Evolutionary conservation across 495 filamentous ascomycete species (phyloP), one percentile per base, ranked within the genome.

Genomic region (Trichoderma asperelloides): DNA sequence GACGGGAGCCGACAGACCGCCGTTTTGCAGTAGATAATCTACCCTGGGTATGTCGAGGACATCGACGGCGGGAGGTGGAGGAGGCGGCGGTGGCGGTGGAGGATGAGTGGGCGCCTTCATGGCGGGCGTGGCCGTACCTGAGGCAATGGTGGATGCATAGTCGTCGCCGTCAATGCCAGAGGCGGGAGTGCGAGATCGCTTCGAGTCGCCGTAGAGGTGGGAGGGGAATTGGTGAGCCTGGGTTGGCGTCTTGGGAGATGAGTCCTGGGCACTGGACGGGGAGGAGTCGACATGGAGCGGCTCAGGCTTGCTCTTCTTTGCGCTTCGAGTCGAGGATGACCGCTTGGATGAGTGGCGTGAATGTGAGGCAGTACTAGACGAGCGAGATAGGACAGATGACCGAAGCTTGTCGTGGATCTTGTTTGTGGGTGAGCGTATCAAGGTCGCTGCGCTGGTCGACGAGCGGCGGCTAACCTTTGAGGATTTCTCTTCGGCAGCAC

Each of bases 11-110:
- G 85, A 75, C 30, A 97, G 75, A 7, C 93, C 93, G 63, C 93
- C 93, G 76, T 96, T 86, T 67, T 91, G 90, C 68, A 97, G 80
- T 28, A 97, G 80, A 73, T 97, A 97, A 71, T 97, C 93, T 23
- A 97, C 92, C 57, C 89, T 82, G 1, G 93, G 93, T 0, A 78
- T 72, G 27, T 83, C 81, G 40, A 78, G 75, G 25, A 90, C 81
- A 68, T 88, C 82, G 47, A 88, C 74, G n/a, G 87, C 84, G 0
- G 90, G 89, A n/a, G 91, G 90, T 1, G 91, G 91, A 3, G 93
- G 92, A 0, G 93, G 93, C 0, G 93, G 93, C 79, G 80, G 5
- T 91, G 92, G 64, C 39, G 90, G 91, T 18, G 79, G 81, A 16
- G 83, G 80, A 3, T 68, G 66, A 1, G 55, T 23, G 28, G 55